These are phyloP conservation scores for Aspergillus pseudoglaucus DNA, from an alignment of 2,329 filamentous ascomycete genomes.

Conservation along the genomic window DNA sequence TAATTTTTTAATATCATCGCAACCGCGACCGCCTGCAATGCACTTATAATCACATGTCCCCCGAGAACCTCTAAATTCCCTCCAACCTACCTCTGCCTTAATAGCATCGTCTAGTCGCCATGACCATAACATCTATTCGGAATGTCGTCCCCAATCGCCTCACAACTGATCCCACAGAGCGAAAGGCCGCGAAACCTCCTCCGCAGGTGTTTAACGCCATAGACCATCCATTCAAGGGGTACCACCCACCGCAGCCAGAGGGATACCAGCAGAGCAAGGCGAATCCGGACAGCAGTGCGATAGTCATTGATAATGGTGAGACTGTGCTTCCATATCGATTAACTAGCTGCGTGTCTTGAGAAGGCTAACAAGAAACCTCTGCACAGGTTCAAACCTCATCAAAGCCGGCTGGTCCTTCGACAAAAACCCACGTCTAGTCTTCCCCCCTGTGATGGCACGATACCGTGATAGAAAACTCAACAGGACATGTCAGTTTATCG, in stretches of 20 bases:
- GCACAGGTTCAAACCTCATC: constrained; percentile 71
- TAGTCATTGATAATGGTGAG: constrained; percentile 99
- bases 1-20: no score
- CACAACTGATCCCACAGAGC: constrained; percentile 37
- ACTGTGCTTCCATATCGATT: no score
- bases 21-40: background rate
- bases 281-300: constrained; percentile 59
- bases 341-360: no score
- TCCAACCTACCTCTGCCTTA: background rate
- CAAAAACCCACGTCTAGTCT: constrained; percentile 65
- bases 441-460: constrained; percentile 87
- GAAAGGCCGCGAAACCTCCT: constrained; percentile 48
- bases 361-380: background rate
- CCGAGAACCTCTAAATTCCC: background rate
- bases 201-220: constrained; percentile 49
- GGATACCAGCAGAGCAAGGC: constrained; percentile 64
- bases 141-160: constrained; percentile 32
- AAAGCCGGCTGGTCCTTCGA: constrained; percentile 97
- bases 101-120: constrained; percentile 16
- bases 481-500: constrained; percentile 87
- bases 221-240: constrained; percentile 57
- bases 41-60: background rate
- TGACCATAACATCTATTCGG: constrained; percentile 40
- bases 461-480: constrained; percentile 92
- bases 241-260: constrained; percentile 54